phyloP scores from a whole-genome alignment of 306 rosid genomes.

The Castanea crenata region DNA sequence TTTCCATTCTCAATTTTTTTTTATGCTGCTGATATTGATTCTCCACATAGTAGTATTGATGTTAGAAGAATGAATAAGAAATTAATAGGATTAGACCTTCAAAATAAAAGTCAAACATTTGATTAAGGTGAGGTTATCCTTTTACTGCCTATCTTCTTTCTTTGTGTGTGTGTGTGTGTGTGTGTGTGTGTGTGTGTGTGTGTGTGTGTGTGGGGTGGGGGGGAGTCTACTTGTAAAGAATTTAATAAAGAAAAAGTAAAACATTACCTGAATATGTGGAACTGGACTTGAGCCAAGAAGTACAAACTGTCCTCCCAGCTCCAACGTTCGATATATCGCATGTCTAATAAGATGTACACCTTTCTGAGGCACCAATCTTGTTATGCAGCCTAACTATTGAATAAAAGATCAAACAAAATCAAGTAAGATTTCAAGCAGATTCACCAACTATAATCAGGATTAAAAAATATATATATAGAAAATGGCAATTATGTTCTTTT shows the following conservation, averaged over 20 bases:
- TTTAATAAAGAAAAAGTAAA: neutral
- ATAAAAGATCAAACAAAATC: conserved; percentile 22
- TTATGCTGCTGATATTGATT: neutral
- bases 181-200: no score
- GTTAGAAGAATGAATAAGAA: neutral
- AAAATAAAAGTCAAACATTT: neutral
- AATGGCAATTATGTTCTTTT: neutral
- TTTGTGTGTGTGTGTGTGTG: neutral
- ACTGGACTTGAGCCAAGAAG: conserved; percentile 97
- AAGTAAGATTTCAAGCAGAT: conserved; percentile 18
- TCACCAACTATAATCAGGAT: conserved; percentile 5
- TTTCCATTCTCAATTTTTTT: neutral
- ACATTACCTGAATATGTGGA: conserved; percentile 75
- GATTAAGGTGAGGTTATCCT: no score
- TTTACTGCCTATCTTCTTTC: neutral
- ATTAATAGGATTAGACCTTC: neutral
- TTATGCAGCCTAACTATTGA: conserved; percentile 84
- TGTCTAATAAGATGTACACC: conserved; percentile 96
- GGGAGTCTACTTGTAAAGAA: neutral
- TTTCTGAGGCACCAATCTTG: conserved; percentile 97
- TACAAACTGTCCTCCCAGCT: conserved; percentile 92
- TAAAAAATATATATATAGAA: neutral
- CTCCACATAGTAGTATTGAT: neutral
- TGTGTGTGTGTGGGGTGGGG: neutral
- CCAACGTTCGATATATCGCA: conserved; percentile 82